phyloP scores from a whole-genome alignment of 177 flowering plant genomes.

The Vitis hybrid region DNA sequence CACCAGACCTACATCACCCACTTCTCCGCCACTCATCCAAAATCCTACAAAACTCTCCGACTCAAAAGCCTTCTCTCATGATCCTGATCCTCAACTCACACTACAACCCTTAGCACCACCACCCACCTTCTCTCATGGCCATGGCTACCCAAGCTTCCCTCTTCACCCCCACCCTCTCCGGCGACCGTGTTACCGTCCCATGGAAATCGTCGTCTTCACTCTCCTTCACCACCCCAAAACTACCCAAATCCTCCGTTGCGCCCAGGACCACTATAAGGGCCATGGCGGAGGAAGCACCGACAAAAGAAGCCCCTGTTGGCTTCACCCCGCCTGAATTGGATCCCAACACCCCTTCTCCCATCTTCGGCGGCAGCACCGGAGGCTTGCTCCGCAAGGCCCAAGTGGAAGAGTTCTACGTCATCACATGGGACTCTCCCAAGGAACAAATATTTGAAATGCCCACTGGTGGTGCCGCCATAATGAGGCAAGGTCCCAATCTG shows the following conservation, averaged over 20 bases:
- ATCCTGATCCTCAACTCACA: constrained; percentile 13
- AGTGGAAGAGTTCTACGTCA: constrained; percentile 93
- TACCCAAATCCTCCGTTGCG: constrained; percentile 28
- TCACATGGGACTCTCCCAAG: constrained; percentile 95
- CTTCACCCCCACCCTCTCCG: constrained; percentile 67
- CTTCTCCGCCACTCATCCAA: constrained; percentile 26
- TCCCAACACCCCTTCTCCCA: constrained; percentile 95
- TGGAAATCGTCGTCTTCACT: constrained; percentile 54
- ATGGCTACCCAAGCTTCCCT: constrained; percentile 90
- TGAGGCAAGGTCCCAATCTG: constrained; percentile 93
- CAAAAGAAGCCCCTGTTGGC: constrained; percentile 72
- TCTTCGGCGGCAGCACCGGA: constrained; percentile 97
- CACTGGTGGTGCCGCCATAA: constrained; percentile 98
- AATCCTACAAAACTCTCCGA: constrained; percentile 17
- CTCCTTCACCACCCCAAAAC: constrained; percentile 30
- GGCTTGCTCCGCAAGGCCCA: constrained; percentile 91
- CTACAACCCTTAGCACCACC: background rate
- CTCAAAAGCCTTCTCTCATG: background rate
- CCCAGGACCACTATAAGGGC: constrained; percentile 31
- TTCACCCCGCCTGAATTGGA: constrained; percentile 92
- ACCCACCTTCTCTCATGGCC: constrained; percentile 35
- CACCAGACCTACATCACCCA: too few species aligned
- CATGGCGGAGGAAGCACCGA: constrained; percentile 35
- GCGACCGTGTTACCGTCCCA: constrained; percentile 35
- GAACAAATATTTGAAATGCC: constrained; percentile 99